phyloP scores from a whole-genome alignment of 805 yeast genomes.

The Ogataea haglerorum region DNA sequence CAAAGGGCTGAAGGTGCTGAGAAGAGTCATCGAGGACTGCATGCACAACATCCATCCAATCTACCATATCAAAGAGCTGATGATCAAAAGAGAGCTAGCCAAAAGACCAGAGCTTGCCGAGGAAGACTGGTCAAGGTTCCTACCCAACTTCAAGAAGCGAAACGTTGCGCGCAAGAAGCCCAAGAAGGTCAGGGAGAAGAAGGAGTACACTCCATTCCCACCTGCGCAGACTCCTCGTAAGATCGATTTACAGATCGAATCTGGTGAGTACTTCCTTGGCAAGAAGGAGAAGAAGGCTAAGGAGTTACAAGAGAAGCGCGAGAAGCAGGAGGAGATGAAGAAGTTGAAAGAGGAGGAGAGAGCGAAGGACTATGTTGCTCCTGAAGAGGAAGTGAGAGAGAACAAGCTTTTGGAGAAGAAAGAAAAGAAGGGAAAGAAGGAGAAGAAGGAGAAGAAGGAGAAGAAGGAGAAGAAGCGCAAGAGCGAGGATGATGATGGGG shows the following conservation, averaged over 20 bases:
- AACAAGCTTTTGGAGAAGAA: constrained; percentile 33
- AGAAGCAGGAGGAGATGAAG: constrained; percentile 69
- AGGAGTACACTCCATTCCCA: constrained; percentile 97
- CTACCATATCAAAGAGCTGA: constrained; percentile 92
- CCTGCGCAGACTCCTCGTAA: constrained; percentile 96
- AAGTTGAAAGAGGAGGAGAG: constrained; percentile 65
- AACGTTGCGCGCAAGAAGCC: constrained; percentile 93
- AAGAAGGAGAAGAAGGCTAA: constrained; percentile 75
- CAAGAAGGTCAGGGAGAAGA: constrained; percentile 58
- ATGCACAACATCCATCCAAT: constrained; percentile 98
- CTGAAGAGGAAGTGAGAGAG: constrained; percentile 57
- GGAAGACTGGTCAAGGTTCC: constrained; percentile 95
- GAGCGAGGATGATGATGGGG: constrained; percentile 22
- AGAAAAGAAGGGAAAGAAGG: constrained; percentile 29
- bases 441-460: constrained; percentile 17
- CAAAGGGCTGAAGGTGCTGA: constrained; percentile 85
- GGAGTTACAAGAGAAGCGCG: constrained; percentile 71
- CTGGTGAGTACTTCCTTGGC: constrained; percentile 96
- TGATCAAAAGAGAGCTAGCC: constrained; percentile 94
- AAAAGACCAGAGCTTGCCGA: constrained; percentile 92
- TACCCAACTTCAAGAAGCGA: constrained; percentile 95
- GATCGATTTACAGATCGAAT: constrained; percentile 93
- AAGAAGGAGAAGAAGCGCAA: constrained; percentile 31
- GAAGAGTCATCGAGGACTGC: constrained; percentile 96
- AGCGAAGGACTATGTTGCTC: constrained; percentile 78